Conservation (phyloP, 2,329 filamentous ascomycete genomes). For the Scortechinia acanthostroma region DNA sequence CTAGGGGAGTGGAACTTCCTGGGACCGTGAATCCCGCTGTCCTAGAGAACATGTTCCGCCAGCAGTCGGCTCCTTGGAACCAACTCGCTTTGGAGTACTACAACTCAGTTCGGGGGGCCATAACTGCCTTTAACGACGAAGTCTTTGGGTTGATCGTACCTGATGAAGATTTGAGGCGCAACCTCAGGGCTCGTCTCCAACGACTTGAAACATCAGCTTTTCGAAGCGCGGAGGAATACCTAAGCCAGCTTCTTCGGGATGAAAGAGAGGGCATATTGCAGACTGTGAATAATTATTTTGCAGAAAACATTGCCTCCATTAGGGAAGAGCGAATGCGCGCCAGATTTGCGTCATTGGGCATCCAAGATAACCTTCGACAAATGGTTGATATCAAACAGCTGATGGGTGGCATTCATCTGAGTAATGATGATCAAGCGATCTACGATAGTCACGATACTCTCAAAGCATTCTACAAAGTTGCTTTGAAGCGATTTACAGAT, state of each 20-base stretch:
- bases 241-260: background rate
- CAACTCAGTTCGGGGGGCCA: no score
- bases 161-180: background rate
- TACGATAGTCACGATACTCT: conserved; percentile 20
- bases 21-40: background rate
- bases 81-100: background rate
- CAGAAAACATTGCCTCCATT: background rate
- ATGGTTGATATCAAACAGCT: background rate
- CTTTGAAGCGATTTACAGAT: conserved; percentile 21
- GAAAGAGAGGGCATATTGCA: background rate
- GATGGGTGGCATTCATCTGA: conserved; percentile 2
- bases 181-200: background rate
- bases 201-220: no score
- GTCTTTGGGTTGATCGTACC: background rate
- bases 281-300: background rate
- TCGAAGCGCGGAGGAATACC: background rate
- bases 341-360: background rate
- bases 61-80: background rate
- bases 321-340: background rate
- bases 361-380: background rate
- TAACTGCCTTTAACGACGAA: background rate
- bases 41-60: background rate
- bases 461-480: conserved; percentile 20
- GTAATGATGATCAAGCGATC: conserved; percentile 10
- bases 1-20: background rate